phyloP scores from a whole-genome alignment of 2,329 filamentous ascomycete genomes.

The Colletotrichum musicola region DNA sequence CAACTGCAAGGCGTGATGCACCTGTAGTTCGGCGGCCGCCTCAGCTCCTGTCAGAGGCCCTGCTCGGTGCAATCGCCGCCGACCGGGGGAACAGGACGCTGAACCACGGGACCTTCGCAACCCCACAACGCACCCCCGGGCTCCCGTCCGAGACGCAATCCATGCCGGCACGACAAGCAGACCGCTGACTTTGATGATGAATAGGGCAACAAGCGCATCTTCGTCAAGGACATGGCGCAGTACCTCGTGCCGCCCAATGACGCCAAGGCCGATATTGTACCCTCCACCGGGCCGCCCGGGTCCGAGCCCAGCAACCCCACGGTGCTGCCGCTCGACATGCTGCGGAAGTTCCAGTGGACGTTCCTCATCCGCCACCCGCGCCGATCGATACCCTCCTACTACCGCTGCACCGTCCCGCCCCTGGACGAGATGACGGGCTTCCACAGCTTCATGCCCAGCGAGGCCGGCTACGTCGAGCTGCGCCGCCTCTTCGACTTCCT shows the following conservation, averaged over 20 bases:
- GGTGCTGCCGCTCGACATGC: slow-evolving; percentile 79
- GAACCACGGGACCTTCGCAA: no score
- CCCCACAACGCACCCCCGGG: neutral
- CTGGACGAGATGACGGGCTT: slow-evolving; percentile 87
- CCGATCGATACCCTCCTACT: slow-evolving; percentile 91
- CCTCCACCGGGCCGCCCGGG: slow-evolving; percentile 76
- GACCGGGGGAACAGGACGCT: neutral
- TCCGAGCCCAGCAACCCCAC: slow-evolving; percentile 83
- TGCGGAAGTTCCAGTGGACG: slow-evolving; percentile 90
- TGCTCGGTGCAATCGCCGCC: neutral
- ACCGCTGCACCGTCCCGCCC: slow-evolving; percentile 92
- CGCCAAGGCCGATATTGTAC: slow-evolving; percentile 77
- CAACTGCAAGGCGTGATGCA: slow-evolving; percentile 3
- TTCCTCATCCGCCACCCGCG: slow-evolving; percentile 98
- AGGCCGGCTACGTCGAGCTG: slow-evolving; percentile 92
- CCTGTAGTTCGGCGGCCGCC: neutral
- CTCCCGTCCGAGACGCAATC: neutral
- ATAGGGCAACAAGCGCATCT: slow-evolving; percentile 84
- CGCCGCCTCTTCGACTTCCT: slow-evolving; percentile 90
- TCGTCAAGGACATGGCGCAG: slow-evolving; percentile 98
- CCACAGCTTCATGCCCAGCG: slow-evolving; percentile 85
- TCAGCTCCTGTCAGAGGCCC: neutral
- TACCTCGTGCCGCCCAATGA: slow-evolving; percentile 85
- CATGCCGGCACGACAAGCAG: neutral
- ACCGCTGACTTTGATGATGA: neutral